These are phyloP conservation scores for Dacryopinax primogenitus DNA, from an alignment of 768 basidiomycete genomes.

Conservation along the genomic window DNA sequence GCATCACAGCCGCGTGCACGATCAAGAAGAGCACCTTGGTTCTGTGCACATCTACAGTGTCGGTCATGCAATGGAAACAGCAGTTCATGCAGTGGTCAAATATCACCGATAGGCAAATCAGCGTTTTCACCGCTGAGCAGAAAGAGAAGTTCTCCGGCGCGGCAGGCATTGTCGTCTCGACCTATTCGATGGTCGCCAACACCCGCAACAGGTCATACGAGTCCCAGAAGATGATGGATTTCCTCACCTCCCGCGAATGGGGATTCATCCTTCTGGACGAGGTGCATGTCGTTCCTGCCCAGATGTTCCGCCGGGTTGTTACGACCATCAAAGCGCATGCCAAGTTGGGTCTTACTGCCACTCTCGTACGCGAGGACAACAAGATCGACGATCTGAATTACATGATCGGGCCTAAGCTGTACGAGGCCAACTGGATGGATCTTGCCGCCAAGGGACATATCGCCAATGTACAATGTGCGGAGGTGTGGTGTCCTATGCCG, in stretches of 20 bases:
- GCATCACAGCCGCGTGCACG: slow-evolving; percentile 98
- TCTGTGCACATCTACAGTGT: slow-evolving; percentile 85
- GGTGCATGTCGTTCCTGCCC: slow-evolving; percentile 96
- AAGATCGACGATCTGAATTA: slow-evolving; percentile 98
- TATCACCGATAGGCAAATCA: slow-evolving; percentile 90
- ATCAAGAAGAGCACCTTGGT: slow-evolving; percentile 98
- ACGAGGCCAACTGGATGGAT: slow-evolving; percentile 99
- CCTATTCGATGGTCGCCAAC: slow-evolving; percentile 99
- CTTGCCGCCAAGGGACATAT: slow-evolving; percentile 98
- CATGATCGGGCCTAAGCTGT: slow-evolving; percentile 97
- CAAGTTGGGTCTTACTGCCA: slow-evolving; percentile 93
- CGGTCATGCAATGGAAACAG: slow-evolving; percentile 96
- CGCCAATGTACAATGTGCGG: slow-evolving; percentile 98
- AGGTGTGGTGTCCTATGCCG: slow-evolving; percentile 99
- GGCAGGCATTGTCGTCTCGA: slow-evolving; percentile 95
- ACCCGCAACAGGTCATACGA: slow-evolving; percentile 98
- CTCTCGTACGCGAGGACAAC: slow-evolving; percentile 96
- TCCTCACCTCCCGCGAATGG: slow-evolving; percentile 96
- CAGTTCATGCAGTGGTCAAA: slow-evolving; percentile 99
- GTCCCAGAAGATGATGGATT: slow-evolving; percentile 99
- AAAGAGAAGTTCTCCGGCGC: slow-evolving; percentile 99
- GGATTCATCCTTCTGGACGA: slow-evolving; percentile 96
- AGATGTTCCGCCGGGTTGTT: slow-evolving; percentile 95
- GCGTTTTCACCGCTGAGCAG: slow-evolving; percentile 90
- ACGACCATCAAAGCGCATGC: slow-evolving; percentile 99